Percentiles rank a stretch among this genome's conserved stretches.
These are phyloP conservation scores for Ciborinia camelliae DNA, from an alignment of 2,329 filamentous ascomycete genomes.

Conservation along the genomic window DNA sequence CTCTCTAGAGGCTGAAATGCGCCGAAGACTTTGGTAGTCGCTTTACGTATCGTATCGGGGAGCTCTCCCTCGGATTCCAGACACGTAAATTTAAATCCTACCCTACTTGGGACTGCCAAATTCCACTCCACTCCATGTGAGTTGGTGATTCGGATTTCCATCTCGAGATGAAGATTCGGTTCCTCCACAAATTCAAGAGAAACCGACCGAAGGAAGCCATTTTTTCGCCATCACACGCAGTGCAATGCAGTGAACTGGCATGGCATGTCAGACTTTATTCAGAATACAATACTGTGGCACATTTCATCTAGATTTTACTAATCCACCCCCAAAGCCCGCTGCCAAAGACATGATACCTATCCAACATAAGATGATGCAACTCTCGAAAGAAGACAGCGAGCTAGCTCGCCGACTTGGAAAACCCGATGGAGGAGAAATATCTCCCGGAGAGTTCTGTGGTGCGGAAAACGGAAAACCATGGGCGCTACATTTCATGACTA, in stretches of 20 bases:
- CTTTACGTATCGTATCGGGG: slow-evolving; percentile 63
- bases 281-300: slow-evolving; percentile 26
- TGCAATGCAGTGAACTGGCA: slow-evolving; percentile 57
- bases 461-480: no score
- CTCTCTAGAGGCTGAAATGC: slow-evolving; percentile 69
- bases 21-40: slow-evolving; percentile 72
- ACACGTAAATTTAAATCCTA: slow-evolving; percentile 39
- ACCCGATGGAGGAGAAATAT: slow-evolving; percentile 42
- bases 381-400: slow-evolving; percentile 21
- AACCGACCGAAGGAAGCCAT: slow-evolving; percentile 58
- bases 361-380: slow-evolving; percentile 18
- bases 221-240: slow-evolving; percentile 56
- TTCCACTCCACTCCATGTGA: slow-evolving; percentile 62
- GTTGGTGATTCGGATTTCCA: slow-evolving; percentile 60
- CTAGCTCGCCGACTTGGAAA: slow-evolving; percentile 39
- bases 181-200: slow-evolving; percentile 46
- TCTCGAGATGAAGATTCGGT: slow-evolving; percentile 54
- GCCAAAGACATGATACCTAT: slow-evolving; percentile 21
- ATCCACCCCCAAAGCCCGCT: slow-evolving; percentile 27
- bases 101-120: slow-evolving; percentile 52
- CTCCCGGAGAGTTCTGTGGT: slow-evolving; percentile 44
- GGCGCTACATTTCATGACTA: slow-evolving; percentile 40
- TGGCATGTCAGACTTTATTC: slow-evolving; percentile 44
- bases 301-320: slow-evolving; percentile 31
- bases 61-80: slow-evolving; percentile 57